Evolutionary conservation across 164 flowering plant genomes (phyloP).

Genomic region (grape (Vitis vinifera)): DNA sequence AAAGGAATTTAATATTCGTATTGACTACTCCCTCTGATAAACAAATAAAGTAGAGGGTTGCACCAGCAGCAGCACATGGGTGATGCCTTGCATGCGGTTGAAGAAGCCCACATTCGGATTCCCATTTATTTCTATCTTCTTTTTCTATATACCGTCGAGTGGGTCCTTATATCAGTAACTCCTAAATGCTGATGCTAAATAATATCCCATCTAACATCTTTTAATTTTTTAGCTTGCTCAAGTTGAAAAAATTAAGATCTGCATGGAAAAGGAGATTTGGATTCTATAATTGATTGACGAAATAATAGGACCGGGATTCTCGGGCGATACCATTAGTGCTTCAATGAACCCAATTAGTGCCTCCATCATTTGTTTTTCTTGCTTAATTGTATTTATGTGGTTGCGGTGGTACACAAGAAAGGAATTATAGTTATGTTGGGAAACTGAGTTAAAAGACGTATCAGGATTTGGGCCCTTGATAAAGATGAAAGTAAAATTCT

Average conservation of each 20-base stretch:
- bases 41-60: not conserved
- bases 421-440: too few relatives aligned
- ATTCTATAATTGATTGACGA: constrained; percentile 6
- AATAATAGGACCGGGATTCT: constrained; percentile 22
- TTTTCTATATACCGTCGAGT: not conserved
- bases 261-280: constrained; percentile 6
- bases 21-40: constrained; percentile 10
- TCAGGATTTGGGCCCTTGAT: too few relatives aligned
- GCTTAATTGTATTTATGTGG: too few relatives aligned
- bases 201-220: too few relatives aligned
- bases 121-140: not conserved
- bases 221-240: too few relatives aligned
- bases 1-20: constrained; percentile 14
- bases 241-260: not conserved
- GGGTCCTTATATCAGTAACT: too few relatives aligned
- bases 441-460: too few relatives aligned
- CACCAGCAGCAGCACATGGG: constrained; percentile 9
- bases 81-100: not conserved
- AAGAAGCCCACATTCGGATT: not conserved
- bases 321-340: constrained; percentile 14
- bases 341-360: not conserved
- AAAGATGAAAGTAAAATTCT: too few relatives aligned
- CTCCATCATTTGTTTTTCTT: too few relatives aligned
- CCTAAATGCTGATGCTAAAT: too few relatives aligned
- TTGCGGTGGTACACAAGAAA: too few relatives aligned